A percentile compares a stretch with the other conserved stretches of the same genome.
Evolutionary conservation across 176 grass and related monocot genomes (phyloP).

Genomic region (Tillandsia leiboldiana): DNA sequence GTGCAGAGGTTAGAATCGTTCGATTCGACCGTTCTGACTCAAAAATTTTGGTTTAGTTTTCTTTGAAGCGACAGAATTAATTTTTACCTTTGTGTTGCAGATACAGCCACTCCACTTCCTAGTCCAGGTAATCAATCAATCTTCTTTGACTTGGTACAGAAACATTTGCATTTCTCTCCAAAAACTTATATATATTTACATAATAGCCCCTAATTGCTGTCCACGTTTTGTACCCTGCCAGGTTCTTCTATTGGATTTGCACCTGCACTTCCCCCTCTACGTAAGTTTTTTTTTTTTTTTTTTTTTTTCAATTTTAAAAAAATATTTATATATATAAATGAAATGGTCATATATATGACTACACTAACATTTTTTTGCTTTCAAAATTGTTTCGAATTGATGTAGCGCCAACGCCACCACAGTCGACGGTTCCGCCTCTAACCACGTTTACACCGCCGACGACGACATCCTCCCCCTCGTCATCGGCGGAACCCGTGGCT

Average conservation of each 20-base stretch:
- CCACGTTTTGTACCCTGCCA: too few species aligned
- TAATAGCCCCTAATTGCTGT: neutral
- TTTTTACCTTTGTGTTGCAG: conserved; percentile 33
- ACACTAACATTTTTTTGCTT: too few species aligned
- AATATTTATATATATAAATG: neutral
- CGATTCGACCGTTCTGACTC: neutral
- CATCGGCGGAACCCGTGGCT: conserved; percentile 5
- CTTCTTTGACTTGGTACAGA: too few species aligned
- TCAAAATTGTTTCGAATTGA: too few species aligned
- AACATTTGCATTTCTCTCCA: too few species aligned
- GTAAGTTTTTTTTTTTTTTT: conserved; percentile 33
- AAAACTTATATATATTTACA: too few species aligned
- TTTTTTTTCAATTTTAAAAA: neutral
- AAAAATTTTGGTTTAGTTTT: neutral
- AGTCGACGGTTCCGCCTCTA: conserved; percentile 9
- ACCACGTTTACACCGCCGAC: too few species aligned
- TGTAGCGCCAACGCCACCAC: conserved; percentile 25
- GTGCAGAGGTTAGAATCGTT: conserved; percentile 32
- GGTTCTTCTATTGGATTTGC: conserved; percentile 19
- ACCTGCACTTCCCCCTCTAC: conserved; percentile 39
- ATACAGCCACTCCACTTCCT: conserved; percentile 33
- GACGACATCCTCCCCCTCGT: neutral
- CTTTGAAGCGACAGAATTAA: neutral
- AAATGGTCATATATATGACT: neutral
- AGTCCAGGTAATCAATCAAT: conserved; percentile 20